Base-by-base conservation (phyloP, 176 grass and related monocot species). In the Sorghum bicolor region DNA sequence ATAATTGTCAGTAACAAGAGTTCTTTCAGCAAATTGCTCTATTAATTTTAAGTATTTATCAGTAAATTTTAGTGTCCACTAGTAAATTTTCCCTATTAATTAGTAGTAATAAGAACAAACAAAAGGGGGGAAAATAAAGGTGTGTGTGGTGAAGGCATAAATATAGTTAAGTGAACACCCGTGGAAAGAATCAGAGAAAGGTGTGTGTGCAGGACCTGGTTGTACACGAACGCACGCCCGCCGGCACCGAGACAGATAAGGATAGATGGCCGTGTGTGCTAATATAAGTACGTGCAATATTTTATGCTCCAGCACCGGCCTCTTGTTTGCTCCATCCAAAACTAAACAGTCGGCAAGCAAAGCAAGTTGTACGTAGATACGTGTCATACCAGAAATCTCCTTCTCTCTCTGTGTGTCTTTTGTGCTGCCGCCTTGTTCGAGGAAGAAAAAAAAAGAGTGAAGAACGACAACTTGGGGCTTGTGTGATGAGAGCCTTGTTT, bases 141-240 rank as follows among this genome's bases (percentile, higher is more conserved):
- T n/a, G n/a, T n/a, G n/a, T n/a, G n/a, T n/a, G n/a, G n/a, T n/a
- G n/a, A n/a, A n/a, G n/a, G n/a, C n/a, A n/a, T n/a, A n/a, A n/a
- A 61, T 76, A 77, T 70, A 87, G 28, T 47, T 47, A 87, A 47
- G 31, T 25, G 4, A 2, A 76, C 45, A 57, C 44, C 13, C 1
- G 61, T 62, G 81, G 61, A 84, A 85, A 84, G 82, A 84, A 89
- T 89, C 76, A 29, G n/a, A 67, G 29, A 60, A 80, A 84, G 81
- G 58, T 78, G 47, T 75, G 15, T 9, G 16, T 33, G 19, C 47
- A 58, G 22, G 55, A 63, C 30, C 9, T 52, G 2, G 76, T 5
- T 39, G 22, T 67, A 37, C 37, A 47, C 75, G 30, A 11, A 62
- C 14, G 76, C 47, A 5, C 14, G 14, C 57, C 45, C 14, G 14